Evolutionary conservation across 2,329 filamentous ascomycete species (phyloP).

Genomic region (Diplocarpon rosae): DNA sequence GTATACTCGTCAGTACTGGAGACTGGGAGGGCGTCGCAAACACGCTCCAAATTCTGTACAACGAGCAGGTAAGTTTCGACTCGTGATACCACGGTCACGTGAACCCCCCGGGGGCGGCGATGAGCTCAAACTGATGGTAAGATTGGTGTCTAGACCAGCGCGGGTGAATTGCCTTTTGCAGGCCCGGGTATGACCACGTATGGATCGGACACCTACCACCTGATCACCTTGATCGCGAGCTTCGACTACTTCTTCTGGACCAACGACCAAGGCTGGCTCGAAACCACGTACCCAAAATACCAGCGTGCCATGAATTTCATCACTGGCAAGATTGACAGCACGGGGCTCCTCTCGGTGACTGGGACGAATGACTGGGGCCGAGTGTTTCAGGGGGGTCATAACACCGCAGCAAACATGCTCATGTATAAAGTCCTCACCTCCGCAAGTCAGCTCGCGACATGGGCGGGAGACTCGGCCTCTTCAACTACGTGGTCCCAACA

Average conservation of each 20-base stretch:
- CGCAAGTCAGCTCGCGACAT: conserved; percentile 34
- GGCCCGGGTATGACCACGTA: conserved; percentile 33
- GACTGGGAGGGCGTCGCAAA: conserved; percentile 41
- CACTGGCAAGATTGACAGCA: conserved; percentile 32
- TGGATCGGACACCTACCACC: conserved; percentile 42
- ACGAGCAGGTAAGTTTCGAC: conserved; percentile 13
- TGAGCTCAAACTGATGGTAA: no score
- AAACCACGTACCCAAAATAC: conserved; percentile 37
- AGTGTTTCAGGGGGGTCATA: conserved; percentile 21
- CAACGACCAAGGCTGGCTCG: conserved; percentile 38
- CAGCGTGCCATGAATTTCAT: conserved; percentile 35
- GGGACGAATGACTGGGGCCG: conserved; percentile 24
- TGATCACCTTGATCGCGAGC: conserved; percentile 45
- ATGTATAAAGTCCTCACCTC: conserved; percentile 37
- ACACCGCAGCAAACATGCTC: conserved; percentile 25
- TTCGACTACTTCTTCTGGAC: conserved; percentile 48
- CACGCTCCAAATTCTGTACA: conserved; percentile 34
- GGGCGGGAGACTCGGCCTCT: conserved; percentile 25
- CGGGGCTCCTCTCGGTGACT: conserved; percentile 25
- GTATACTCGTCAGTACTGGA: conserved; percentile 41
- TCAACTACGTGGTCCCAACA: conserved; percentile 10
- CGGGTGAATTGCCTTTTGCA: conserved; percentile 38
- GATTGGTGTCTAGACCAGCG: conserved; percentile 23
- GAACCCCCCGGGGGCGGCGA: no score
- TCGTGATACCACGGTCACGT: no score